phyloP scores from a whole-genome alignment of 768 basidiomycete genomes.

The Hypholoma fasciculare region DNA sequence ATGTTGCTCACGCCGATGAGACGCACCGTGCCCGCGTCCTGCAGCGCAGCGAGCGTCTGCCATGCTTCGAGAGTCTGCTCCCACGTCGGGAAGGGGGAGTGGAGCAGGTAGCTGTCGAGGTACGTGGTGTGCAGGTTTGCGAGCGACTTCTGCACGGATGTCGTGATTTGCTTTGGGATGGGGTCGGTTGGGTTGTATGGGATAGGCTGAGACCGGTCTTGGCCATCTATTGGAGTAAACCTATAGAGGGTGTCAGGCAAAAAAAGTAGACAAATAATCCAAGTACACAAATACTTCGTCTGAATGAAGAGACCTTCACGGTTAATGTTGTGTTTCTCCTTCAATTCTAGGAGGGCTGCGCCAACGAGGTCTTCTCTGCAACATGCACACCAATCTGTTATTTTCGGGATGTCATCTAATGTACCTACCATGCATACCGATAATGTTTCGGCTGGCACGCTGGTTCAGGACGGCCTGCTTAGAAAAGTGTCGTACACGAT shows the following conservation, averaged over 20 bases:
- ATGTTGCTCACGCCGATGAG: constrained; percentile 78
- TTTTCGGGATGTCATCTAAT: background rate
- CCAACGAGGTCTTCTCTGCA: constrained; percentile 80
- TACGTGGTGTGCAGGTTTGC: constrained; percentile 69
- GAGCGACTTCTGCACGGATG: constrained; percentile 66
- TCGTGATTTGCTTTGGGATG: constrained; percentile 57
- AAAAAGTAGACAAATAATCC: background rate
- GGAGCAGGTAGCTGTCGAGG: constrained; percentile 78
- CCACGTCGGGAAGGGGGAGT: constrained; percentile 65
- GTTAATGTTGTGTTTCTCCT: constrained; percentile 56
- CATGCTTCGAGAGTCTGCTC: constrained; percentile 71
- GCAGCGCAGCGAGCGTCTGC: constrained; percentile 57
- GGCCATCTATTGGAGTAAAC: constrained; percentile 73
- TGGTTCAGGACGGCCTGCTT: constrained; percentile 17
- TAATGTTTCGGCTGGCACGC: constrained; percentile 78
- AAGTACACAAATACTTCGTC: constrained; percentile 57
- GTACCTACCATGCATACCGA: constrained; percentile 35
- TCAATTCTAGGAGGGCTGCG: constrained; percentile 59
- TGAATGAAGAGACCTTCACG: constrained; percentile 77
- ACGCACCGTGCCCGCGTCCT: constrained; percentile 63
- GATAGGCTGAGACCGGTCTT: constrained; percentile 67
- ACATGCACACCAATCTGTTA: background rate
- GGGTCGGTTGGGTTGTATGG: constrained; percentile 65
- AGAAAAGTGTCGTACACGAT: background rate
- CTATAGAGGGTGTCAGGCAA: constrained; percentile 31